These are phyloP conservation scores for Periglandula ipomoeae DNA, from an alignment of 2,329 filamentous ascomycete species.

Conservation along the genomic window DNA sequence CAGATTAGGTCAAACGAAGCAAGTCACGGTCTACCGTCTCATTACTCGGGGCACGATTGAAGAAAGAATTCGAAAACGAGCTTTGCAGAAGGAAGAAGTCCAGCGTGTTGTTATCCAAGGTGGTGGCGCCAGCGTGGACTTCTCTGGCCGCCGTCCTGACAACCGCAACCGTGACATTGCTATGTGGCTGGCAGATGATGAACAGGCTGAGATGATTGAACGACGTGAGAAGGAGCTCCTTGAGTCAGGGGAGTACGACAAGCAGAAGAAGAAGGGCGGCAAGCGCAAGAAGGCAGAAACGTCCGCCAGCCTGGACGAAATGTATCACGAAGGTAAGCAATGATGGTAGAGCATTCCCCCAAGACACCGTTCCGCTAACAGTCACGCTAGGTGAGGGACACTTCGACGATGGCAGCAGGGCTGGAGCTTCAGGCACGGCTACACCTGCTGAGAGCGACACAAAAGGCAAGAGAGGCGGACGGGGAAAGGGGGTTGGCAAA, in stretches of 20 bases:
- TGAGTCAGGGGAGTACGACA: slow-evolving; percentile 59
- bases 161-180: slow-evolving; percentile 97
- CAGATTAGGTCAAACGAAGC: slow-evolving; percentile 88
- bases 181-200: slow-evolving; percentile 96
- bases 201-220: slow-evolving; percentile 90
- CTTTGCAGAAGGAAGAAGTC: slow-evolving; percentile 96
- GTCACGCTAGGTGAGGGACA: slow-evolving; percentile 71
- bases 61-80: slow-evolving; percentile 93
- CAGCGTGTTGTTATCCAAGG: slow-evolving; percentile 94
- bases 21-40: slow-evolving; percentile 95
- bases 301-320: slow-evolving; percentile 73
- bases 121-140: slow-evolving; percentile 85
- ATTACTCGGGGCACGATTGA: slow-evolving; percentile 96
- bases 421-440: slow-evolving; percentile 60
- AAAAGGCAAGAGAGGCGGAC: slow-evolving; percentile 42
- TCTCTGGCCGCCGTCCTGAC: slow-evolving; percentile 84
- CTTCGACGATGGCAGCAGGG: slow-evolving; percentile 82
- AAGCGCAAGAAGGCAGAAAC: slow-evolving; percentile 46
- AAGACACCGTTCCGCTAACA: background rate
- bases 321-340: slow-evolving; percentile 89
- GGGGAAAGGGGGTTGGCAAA: slow-evolving; percentile 41
- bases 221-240: slow-evolving; percentile 81
- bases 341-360: slow-evolving; percentile 27
- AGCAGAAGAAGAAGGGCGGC: slow-evolving; percentile 52
- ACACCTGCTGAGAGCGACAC: slow-evolving; percentile 60